These are phyloP conservation scores for Cyberlindnera subsufficiens DNA, from an alignment of 805 yeast genomes.

Conservation along the genomic window DNA sequence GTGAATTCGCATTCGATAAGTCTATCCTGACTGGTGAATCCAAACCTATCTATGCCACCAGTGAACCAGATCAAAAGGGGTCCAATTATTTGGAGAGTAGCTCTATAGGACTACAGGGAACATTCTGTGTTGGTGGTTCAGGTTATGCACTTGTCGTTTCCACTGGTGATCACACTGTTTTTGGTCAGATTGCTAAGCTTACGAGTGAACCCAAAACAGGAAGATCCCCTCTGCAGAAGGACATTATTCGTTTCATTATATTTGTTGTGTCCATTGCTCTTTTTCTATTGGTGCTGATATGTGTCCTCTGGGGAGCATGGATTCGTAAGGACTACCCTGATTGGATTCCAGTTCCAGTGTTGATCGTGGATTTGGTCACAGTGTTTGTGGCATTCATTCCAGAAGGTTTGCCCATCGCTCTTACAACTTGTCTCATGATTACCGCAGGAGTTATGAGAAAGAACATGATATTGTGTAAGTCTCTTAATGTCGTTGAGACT, in stretches of 20 bases:
- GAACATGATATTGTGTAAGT: conserved; percentile 38
- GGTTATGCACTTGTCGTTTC: conserved; percentile 39
- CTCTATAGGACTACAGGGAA: conserved; percentile 42
- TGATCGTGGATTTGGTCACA: conserved; percentile 39
- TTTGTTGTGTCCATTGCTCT: conserved; percentile 24
- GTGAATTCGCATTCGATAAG: conserved; percentile 38
- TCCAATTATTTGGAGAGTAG: conserved; percentile 37
- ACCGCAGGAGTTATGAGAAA: conserved; percentile 42
- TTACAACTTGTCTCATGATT: conserved; percentile 42
- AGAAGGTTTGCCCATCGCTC: conserved; percentile 47
- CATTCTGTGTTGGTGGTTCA: conserved; percentile 36
- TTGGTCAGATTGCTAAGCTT: conserved; percentile 40
- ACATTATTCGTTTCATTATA: conserved; percentile 32
- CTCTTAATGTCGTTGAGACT: conserved; percentile 46
- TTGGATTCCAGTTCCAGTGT: conserved; percentile 36
- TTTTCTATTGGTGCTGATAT: conserved; percentile 25
- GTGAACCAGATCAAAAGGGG: conserved; percentile 22
- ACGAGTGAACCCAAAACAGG: conserved; percentile 35
- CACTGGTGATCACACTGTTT: conserved; percentile 39
- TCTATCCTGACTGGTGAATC: conserved; percentile 47
- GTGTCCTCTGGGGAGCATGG: conserved; percentile 41
- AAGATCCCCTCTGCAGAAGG: conserved; percentile 36
- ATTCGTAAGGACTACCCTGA: conserved; percentile 30
- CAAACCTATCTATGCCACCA: conserved; percentile 30
- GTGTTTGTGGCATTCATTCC: conserved; percentile 46